Percentiles rank a stretch among this genome's conserved stretches.
Conservation (phyloP, 768 basidiomycete genomes). For the Kwoniella dendrophila region DNA sequence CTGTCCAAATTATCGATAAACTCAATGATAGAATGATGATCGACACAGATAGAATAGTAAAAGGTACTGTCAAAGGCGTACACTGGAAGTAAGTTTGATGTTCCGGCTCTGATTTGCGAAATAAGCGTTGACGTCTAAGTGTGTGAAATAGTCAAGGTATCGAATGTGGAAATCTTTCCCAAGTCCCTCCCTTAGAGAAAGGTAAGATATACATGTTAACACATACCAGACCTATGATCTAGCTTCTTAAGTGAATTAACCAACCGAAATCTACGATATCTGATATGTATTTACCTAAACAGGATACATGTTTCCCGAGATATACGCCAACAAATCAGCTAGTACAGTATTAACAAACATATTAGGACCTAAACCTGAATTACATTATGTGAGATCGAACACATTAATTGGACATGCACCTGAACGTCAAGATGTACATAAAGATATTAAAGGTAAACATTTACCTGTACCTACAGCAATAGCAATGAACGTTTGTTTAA, state of each 20-base stretch:
- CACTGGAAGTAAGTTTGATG: slow-evolving; percentile 21
- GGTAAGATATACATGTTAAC: slow-evolving; percentile 1
- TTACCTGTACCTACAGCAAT: slow-evolving; percentile 11
- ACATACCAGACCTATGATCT: too few relatives aligned
- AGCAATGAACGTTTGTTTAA: slow-evolving; percentile 14
- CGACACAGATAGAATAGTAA: slow-evolving; percentile 12
- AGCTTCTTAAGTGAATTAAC: too few relatives aligned
- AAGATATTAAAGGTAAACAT: slow-evolving; percentile 15
- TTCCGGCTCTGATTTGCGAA: background rate
- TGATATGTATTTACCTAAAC: too few relatives aligned
- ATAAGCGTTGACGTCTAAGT: too few relatives aligned
- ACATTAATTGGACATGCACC: slow-evolving; percentile 11
- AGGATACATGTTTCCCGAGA: slow-evolving; percentile 21
- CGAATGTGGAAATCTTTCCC: slow-evolving; percentile 17
- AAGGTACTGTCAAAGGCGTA: slow-evolving; percentile 6
- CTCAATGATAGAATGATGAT: slow-evolving; percentile 19
- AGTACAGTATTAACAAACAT: slow-evolving; percentile 5
- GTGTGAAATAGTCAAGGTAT: slow-evolving; percentile 7
- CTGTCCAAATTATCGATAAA: slow-evolving; percentile 10
- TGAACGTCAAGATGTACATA: slow-evolving; percentile 18
- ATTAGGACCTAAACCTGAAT: slow-evolving; percentile 21
- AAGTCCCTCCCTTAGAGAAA: slow-evolving; percentile 13
- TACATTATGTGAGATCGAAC: slow-evolving; percentile 26
- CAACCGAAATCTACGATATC: too few relatives aligned
- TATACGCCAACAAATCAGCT: slow-evolving; percentile 26